phyloP scores from a whole-genome alignment of 2,329 filamentous ascomycete species.

The Xylariaceae sp. region DNA sequence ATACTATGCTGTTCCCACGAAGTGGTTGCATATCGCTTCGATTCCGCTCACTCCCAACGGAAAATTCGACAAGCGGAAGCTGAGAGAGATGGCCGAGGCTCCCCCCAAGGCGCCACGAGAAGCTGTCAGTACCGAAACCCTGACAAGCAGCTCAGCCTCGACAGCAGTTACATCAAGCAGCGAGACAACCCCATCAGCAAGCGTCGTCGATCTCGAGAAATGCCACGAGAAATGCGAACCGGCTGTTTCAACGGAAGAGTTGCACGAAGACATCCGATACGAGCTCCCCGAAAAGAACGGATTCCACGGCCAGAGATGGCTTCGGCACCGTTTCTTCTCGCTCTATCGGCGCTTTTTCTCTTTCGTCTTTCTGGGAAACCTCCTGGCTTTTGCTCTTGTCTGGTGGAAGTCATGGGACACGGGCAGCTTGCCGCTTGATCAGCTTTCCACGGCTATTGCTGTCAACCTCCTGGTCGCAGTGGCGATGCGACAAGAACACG shows the following conservation, averaged over 20 bases:
- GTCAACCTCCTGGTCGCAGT: conserved; percentile 47
- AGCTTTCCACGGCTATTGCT: conserved; percentile 39
- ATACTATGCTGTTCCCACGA: conserved; percentile 50
- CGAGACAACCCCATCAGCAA: conserved; percentile 5
- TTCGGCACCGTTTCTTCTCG: conserved; percentile 39
- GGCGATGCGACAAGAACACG: conserved; percentile 47
- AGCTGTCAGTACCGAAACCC: conserved; percentile 6
- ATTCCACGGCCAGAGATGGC: conserved; percentile 30
- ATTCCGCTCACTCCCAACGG: conserved; percentile 51
- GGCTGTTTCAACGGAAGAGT: conserved; percentile 13
- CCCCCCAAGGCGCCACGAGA: conserved; percentile 15
- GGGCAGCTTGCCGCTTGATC: conserved; percentile 19
- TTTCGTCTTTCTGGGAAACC: conserved; percentile 46
- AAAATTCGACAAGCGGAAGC: conserved; percentile 49
- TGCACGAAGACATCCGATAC: conserved; percentile 23
- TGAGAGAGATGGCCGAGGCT: conserved; percentile 34
- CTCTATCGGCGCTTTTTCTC: conserved; percentile 54
- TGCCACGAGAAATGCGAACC: conserved; percentile 22
- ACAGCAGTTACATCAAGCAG: conserved; percentile 3
- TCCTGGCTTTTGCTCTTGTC: conserved; percentile 42
- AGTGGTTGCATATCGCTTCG: conserved; percentile 38
- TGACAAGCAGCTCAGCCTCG: conserved; percentile 18
- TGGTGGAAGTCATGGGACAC: conserved; percentile 29
- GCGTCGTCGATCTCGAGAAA: conserved; percentile 26
- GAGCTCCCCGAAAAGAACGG: conserved; percentile 37